Conservation (phyloP, 345 rosid species). For the Cardiospermum halicacabum region DNA sequence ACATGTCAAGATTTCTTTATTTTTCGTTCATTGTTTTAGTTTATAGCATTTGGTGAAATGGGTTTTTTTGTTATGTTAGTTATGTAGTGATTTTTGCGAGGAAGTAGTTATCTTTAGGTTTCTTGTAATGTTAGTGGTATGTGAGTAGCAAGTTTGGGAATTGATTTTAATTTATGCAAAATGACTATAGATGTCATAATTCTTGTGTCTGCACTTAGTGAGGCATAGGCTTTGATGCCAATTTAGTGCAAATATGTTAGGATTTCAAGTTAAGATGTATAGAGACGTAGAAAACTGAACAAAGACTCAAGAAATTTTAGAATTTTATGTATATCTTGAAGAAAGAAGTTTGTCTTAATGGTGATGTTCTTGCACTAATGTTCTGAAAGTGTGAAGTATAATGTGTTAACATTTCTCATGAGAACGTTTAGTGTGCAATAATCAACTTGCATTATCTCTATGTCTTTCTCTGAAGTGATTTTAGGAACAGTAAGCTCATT, state of each 20-base stretch:
- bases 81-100: background rate
- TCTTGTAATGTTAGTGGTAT: background rate
- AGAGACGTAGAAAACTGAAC: too few species aligned
- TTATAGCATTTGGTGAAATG: conserved; percentile 5
- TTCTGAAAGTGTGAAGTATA: too few species aligned
- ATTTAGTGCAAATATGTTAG: background rate
- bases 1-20: background rate
- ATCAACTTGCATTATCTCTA: background rate
- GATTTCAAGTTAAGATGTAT: background rate
- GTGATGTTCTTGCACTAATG: too few species aligned
- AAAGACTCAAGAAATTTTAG: too few species aligned
- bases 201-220: background rate
- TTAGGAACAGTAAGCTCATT: background rate
- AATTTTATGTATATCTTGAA: background rate
- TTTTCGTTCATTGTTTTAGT: background rate
- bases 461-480: background rate
- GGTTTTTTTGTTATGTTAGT: background rate
- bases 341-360: too few species aligned
- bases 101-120: background rate
- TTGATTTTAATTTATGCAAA: too few species aligned
- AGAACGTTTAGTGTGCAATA: too few species aligned
- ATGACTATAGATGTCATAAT: too few species aligned
- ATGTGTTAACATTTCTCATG: too few species aligned
- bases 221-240: background rate
- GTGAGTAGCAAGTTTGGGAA: background rate